A percentile compares a stretch with the other conserved stretches of the same genome.
Conservation (phyloP, 371 early-diverging fungal species). For the Ordospora pajunii region DNA sequence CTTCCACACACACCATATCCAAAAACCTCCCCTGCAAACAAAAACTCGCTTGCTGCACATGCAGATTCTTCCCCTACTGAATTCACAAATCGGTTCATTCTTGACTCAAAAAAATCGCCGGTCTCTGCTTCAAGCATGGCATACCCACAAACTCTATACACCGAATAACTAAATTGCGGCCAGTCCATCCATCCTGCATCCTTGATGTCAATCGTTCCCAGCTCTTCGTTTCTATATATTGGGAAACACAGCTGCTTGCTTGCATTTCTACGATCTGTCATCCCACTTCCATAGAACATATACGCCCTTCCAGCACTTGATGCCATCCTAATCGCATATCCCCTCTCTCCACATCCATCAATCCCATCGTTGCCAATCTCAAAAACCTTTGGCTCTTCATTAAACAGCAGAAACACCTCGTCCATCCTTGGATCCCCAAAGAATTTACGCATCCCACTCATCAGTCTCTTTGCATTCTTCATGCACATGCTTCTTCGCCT, state of each 20-base stretch:
- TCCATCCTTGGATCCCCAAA: conserved; percentile 12
- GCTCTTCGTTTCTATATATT: conserved; percentile 6
- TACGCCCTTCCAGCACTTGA: conserved; percentile 16
- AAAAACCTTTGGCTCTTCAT: conserved; percentile 1
- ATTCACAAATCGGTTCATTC: neutral
- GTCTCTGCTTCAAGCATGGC: neutral
- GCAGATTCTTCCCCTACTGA: neutral
- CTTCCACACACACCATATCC: conserved; percentile 4
- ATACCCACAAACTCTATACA: neutral
- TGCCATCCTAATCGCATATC: neutral
- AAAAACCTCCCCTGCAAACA: neutral
- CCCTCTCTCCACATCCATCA: conserved; percentile 19
- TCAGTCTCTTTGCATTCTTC: neutral
- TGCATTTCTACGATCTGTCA: neutral
- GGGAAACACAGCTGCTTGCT: neutral
- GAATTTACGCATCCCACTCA: neutral
- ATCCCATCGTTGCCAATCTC: conserved; percentile 16
- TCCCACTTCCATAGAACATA: neutral
- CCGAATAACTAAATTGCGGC: conserved; percentile 20
- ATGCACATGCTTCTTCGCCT: neutral
- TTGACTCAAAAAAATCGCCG: neutral
- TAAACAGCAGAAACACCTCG: conserved; percentile 16
- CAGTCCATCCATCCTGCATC: conserved; percentile 20
- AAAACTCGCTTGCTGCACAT: neutral
- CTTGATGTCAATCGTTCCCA: conserved; percentile 11